phyloP scores from a whole-genome alignment of 1,284 basidiomycete genomes.

The Thecaphora frezii region DNA sequence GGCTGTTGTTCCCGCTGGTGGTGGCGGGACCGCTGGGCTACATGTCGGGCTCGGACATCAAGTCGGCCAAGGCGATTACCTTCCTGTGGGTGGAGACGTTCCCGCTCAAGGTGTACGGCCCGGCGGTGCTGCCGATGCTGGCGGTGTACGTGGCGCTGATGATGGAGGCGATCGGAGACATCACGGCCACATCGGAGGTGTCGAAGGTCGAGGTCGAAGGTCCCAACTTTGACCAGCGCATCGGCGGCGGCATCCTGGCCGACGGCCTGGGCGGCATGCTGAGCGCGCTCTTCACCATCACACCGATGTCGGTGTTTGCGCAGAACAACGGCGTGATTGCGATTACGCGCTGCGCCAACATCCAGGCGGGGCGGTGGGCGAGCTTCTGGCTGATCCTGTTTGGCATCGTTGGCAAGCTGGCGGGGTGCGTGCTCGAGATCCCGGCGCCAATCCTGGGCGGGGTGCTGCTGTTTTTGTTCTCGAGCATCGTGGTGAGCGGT shows the following conservation, averaged over 20 bases:
- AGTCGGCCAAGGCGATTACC: slow-evolving; percentile 34
- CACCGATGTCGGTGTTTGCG: slow-evolving; percentile 76
- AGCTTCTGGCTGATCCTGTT: slow-evolving; percentile 46
- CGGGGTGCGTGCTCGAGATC: slow-evolving; percentile 65
- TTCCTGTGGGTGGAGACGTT: slow-evolving; percentile 72
- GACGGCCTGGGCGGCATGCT: slow-evolving; percentile 68
- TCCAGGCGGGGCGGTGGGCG: slow-evolving; percentile 45
- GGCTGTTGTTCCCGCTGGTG: slow-evolving; percentile 47
- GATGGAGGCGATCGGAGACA: slow-evolving; percentile 84
- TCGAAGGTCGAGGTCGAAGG: slow-evolving; percentile 65
- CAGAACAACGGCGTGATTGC: slow-evolving; percentile 71
- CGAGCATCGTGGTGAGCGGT: slow-evolving; percentile 65
- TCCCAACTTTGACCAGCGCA: slow-evolving; percentile 69
- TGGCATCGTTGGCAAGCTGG: slow-evolving; percentile 73
- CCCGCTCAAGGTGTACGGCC: slow-evolving; percentile 75
- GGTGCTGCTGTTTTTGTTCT: slow-evolving; percentile 58
- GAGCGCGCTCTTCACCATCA: slow-evolving; percentile 76
- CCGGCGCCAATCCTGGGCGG: slow-evolving; percentile 81
- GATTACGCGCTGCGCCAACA: slow-evolving; percentile 55
- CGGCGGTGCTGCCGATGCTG: slow-evolving; percentile 79
- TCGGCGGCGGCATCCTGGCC: slow-evolving; percentile 80
- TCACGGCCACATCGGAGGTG: slow-evolving; percentile 80
- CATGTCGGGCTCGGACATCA: slow-evolving; percentile 31
- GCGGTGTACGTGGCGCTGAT: slow-evolving; percentile 70
- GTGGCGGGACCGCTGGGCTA: slow-evolving; percentile 46